Base-by-base conservation (phyloP, 768 basidiomycete genomes). In the Roridomyces roridus region DNA sequence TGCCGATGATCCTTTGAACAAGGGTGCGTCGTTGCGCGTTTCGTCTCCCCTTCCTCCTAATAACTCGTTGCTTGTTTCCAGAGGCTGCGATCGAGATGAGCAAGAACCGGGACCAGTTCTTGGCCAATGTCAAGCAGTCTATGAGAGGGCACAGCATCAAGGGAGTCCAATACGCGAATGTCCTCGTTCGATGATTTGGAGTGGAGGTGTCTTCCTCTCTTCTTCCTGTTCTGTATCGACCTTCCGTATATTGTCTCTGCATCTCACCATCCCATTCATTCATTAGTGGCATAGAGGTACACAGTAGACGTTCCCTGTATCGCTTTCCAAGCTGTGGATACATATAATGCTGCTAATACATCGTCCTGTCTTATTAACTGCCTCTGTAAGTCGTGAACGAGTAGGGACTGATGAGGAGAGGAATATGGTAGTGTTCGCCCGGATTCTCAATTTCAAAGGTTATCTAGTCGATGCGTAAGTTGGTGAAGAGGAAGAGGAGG, bases 1-100 rank as follows among this genome's bases (percentile, higher is more conserved):
- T 67, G 92, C 97, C 35, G 96, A 98, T 66, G 97, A 99, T 74
- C 97, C 97, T 15, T 71, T 99, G 68, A 99, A 99, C 81, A 99
- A 98, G 77, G 96, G 96, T 93, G 59, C 42, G 86, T 64, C n/a
- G 15, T 34, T n/a, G 31, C 55, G 20, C 28, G 34, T 29, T 45
- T 53, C 55, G n/a, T n/a, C n/a, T 26, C 51, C 17, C 44, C 29
- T 26, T 3, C 12, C 17, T 46, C 39, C 15, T 5, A 17, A 46
- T 36, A 26, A 18, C n/a, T 24, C 41, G 31, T 18, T 28, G 31
- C 18, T 44, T 15, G 51, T 43, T 50, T 48, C 44, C 81, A 99
- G 97, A 98, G 74, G 97, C 97, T 14, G 97, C 97, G 18, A 85
- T 92, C 71, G 96, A 98, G 71, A 84, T 99, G 72, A 89, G 91